phyloP scores from a whole-genome alignment of 2,329 filamentous ascomycete genomes.

The Colletotrichum endophyticum region DNA sequence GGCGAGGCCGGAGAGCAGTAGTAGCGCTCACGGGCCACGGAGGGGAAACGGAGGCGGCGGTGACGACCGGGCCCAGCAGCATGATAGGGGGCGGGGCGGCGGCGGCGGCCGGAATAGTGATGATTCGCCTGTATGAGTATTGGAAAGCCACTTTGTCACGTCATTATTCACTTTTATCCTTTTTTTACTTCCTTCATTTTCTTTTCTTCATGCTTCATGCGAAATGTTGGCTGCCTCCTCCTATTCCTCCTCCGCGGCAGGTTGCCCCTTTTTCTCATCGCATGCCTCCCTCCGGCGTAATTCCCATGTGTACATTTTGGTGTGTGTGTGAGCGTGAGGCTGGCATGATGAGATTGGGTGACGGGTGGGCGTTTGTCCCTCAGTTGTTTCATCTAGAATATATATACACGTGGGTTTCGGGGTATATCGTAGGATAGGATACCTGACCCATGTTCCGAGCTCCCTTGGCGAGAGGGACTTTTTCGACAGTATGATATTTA shows the following conservation, averaged over 20 bases:
- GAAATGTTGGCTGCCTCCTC: not conserved
- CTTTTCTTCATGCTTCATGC: not conserved
- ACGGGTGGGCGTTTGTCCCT: not conserved
- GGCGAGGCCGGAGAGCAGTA: slow-evolving; percentile 11
- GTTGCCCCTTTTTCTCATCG: not conserved
- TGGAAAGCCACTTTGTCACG: not conserved
- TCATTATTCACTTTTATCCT: slow-evolving; percentile 18
- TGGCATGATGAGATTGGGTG: not conserved
- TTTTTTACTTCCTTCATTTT: not conserved
- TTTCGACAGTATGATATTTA: not conserved
- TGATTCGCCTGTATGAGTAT: slow-evolving; percentile 38
- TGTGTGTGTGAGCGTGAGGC: not conserved
- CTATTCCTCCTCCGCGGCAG: not conserved
- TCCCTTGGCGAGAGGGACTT: not conserved
- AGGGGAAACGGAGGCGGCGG: not conserved
- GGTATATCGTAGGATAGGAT: not conserved
- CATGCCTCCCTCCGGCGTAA: not conserved
- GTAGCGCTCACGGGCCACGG: not conserved
- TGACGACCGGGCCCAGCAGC: not conserved
- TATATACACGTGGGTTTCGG: not conserved
- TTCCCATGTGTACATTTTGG: not conserved
- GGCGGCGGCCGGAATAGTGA: slow-evolving; percentile 1
- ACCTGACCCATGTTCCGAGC: not conserved
- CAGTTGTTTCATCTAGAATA: not conserved
- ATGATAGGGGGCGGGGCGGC: slow-evolving; percentile 2